Evolutionary conservation across 202 grass and related monocot genomes (phyloP).

Genomic region (Schoenoplectus tabernaemontani): DNA sequence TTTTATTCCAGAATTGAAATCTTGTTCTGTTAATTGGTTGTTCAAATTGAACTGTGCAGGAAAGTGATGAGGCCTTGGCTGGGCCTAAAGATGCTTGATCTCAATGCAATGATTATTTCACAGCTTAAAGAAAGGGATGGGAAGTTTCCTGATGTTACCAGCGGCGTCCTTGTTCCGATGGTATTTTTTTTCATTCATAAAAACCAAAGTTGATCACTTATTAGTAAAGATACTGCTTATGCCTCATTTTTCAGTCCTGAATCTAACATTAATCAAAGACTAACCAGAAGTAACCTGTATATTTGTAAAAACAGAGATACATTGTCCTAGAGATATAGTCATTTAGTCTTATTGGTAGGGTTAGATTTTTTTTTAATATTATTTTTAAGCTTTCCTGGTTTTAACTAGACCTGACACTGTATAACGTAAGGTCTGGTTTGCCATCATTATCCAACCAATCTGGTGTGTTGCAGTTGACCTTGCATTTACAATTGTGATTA

Average conservation of each 20-base stretch:
- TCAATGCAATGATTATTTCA: constrained; percentile 59
- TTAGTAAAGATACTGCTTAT: background rate
- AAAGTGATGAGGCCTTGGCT: constrained; percentile 82
- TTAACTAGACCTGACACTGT: background rate
- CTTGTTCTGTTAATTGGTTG: background rate
- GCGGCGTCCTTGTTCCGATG: constrained; percentile 69
- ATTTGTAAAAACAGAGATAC: background rate
- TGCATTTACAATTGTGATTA: background rate
- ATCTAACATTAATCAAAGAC: background rate
- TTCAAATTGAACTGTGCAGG: constrained; percentile 37
- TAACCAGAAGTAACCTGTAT: background rate
- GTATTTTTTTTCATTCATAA: constrained; percentile 30
- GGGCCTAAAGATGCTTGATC: constrained; percentile 75
- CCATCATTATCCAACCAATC: background rate
- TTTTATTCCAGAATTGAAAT: background rate
- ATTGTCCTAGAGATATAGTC: background rate
- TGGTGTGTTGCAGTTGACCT: background rate
- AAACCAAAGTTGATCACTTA: background rate
- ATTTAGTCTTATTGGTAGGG: background rate
- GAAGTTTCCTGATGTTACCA: constrained; percentile 63
- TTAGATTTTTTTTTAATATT: background rate
- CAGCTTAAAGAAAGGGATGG: constrained; percentile 74
- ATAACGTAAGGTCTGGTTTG: background rate
- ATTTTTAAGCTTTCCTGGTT: background rate
- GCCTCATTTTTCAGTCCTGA: background rate